Evolutionary conservation across 2,329 filamentous ascomycete genomes (phyloP).

Genomic region (Alternaria angustiovoidea): DNA sequence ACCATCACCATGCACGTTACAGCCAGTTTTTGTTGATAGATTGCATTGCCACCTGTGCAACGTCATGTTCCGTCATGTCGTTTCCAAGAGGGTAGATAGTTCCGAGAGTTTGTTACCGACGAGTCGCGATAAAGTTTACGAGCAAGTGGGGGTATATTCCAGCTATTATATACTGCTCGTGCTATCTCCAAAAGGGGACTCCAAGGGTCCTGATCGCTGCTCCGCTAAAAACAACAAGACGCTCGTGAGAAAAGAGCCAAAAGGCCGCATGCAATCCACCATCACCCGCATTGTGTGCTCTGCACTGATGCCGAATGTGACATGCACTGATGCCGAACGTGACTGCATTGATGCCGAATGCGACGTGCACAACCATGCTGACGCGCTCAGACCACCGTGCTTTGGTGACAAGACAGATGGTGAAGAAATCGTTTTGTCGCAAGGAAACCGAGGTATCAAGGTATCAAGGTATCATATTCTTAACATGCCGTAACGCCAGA

Average conservation of each 20-base stretch:
- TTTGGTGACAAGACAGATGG: neutral
- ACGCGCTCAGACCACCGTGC: conserved; percentile 4
- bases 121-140: conserved; percentile 6
- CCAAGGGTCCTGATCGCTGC: conserved; percentile 18
- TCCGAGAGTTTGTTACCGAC: neutral
- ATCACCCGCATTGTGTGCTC: conserved; percentile 1
- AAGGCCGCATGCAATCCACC: conserved; percentile 9
- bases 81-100: neutral
- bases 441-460: conserved; percentile 24
- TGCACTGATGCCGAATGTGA: neutral
- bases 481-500: conserved; percentile 22
- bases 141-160: conserved; percentile 25
- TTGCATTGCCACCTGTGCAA: conserved; percentile 2
- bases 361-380: conserved; percentile 2
- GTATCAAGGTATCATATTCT: conserved; percentile 28
- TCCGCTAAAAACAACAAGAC: conserved; percentile 21
- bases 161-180: conserved; percentile 32
- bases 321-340: neutral
- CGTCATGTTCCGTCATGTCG: neutral
- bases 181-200: conserved; percentile 14
- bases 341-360: neutral
- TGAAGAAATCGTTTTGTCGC: conserved; percentile 8
- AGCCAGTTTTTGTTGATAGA: neutral
- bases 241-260: conserved; percentile 12
- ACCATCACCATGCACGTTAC: neutral